phyloP scores from a whole-genome alignment of 345 rosid species.

The Turritis glabra region DNA sequence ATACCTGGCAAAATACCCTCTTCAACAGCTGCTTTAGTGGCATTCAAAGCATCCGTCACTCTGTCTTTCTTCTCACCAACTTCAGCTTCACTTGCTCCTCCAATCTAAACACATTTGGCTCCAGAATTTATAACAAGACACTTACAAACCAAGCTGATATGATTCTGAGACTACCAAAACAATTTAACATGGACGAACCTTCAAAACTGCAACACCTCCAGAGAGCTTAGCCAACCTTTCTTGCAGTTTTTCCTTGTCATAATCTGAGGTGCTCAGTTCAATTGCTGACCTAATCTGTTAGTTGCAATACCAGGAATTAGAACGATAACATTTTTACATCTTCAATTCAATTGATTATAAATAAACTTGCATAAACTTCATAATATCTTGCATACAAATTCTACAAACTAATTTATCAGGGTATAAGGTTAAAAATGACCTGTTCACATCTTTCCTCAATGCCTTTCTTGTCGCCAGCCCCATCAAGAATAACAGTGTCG shows the following conservation, averaged over 20 bases:
- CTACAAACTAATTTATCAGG: neutral
- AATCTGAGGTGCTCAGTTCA: slow-evolving; percentile 71
- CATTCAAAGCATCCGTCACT: slow-evolving; percentile 96
- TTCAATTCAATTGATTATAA: neutral
- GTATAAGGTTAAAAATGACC: slow-evolving; percentile 40
- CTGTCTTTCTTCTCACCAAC: slow-evolving; percentile 97
- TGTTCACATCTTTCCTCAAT: slow-evolving; percentile 92
- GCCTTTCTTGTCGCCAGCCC: slow-evolving; percentile 85
- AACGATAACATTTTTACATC: neutral
- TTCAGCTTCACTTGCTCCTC: slow-evolving; percentile 98
- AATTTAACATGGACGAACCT: neutral
- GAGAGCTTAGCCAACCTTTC: slow-evolving; percentile 94
- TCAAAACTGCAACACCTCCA: slow-evolving; percentile 82
- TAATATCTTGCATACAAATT: neutral
- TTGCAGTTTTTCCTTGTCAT: slow-evolving; percentile 91
- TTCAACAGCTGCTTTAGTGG: slow-evolving; percentile 98
- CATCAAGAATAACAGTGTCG: slow-evolving; percentile 90
- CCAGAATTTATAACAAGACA: neutral
- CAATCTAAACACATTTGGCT: slow-evolving; percentile 54
- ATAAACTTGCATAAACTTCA: neutral
- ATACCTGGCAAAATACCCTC: slow-evolving; percentile 97
- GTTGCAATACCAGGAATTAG: neutral
- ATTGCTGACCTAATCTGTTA: neutral
- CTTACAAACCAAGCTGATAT: neutral
- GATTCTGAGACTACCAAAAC: neutral